Conservation (phyloP, 2,329 filamentous ascomycete genomes). For the Epichloe coenophiala region DNA sequence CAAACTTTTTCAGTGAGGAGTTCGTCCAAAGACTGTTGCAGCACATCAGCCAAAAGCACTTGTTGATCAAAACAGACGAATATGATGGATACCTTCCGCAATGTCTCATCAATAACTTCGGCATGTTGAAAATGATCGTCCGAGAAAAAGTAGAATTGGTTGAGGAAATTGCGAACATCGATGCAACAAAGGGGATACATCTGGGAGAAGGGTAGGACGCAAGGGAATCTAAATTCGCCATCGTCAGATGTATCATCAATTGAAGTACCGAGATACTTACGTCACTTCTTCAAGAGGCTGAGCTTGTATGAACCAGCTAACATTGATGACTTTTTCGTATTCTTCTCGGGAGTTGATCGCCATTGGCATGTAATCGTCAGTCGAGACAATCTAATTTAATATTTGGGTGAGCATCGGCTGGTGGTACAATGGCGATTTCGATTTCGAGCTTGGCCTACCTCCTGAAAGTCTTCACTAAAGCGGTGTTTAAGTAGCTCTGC, state of each 20-base stretch:
- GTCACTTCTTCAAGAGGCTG: conserved; percentile 61
- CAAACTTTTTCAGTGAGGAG: conserved; percentile 86
- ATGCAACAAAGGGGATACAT: conserved; percentile 99
- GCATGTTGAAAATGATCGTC: conserved; percentile 92
- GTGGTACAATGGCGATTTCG: neutral
- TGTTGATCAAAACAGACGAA: neutral
- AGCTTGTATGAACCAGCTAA: conserved; percentile 90
- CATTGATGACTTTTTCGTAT: conserved; percentile 89
- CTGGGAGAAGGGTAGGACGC: conserved; percentile 91
- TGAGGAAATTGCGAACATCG: conserved; percentile 92
- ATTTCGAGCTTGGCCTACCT: conserved; percentile 34
- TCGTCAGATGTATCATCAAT: conserved; percentile 1
- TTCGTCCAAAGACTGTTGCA: conserved; percentile 66
- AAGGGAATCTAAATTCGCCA: conserved; percentile 59
- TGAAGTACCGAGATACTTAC: conserved; percentile 29
- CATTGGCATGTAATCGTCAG: conserved; percentile 99
- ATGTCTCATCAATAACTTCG: conserved; percentile 77
- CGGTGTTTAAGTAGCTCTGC: conserved; percentile 78
- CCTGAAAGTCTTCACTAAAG: conserved; percentile 92
- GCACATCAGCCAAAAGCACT: neutral
- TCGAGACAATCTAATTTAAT: conserved; percentile 52
- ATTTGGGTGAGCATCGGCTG: neutral
- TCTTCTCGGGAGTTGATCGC: conserved; percentile 81
- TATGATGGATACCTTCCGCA: conserved; percentile 49
- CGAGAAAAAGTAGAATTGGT: conserved; percentile 96